phyloP scores from a whole-genome alignment of 192 early-diverging fungal species.

The Cladochytrium replicatum region DNA sequence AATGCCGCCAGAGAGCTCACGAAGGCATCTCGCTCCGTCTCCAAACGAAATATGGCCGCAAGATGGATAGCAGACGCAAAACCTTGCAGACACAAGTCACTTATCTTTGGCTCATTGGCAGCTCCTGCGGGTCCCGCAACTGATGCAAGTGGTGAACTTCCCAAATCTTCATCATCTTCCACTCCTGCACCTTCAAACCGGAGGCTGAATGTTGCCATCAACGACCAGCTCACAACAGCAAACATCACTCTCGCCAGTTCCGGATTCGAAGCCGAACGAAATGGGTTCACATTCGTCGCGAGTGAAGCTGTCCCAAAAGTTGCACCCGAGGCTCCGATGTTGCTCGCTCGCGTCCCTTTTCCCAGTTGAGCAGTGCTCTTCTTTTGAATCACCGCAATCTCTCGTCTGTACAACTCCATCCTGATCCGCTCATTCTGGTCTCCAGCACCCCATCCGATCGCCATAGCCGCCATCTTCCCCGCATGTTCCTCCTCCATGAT shows the following conservation, averaged over 20 bases:
- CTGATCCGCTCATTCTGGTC: slow-evolving; percentile 33
- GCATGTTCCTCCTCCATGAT: slow-evolving; percentile 85
- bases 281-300: slow-evolving; percentile 19
- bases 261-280: slow-evolving; percentile 23
- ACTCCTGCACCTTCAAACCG: slow-evolving; percentile 32
- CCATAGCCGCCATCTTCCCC: slow-evolving; percentile 39
- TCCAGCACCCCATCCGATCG: slow-evolving; percentile 38
- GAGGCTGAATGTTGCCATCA: slow-evolving; percentile 47
- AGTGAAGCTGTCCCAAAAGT: neutral
- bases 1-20: slow-evolving; percentile 82
- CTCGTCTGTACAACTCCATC: slow-evolving; percentile 42
- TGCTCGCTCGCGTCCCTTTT: too few relatives aligned
- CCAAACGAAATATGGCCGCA: slow-evolving; percentile 74
- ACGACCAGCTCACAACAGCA: slow-evolving; percentile 39
- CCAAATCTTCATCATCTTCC: neutral
- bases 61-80: slow-evolving; percentile 74
- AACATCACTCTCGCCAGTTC: slow-evolving; percentile 49
- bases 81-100: slow-evolving; percentile 63
- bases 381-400: slow-evolving; percentile 44
- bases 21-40: slow-evolving; percentile 84
- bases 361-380: too few relatives aligned
- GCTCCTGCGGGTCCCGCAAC: neutral
- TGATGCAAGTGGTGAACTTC: too few relatives aligned
- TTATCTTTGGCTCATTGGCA: slow-evolving; percentile 29
- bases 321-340: slow-evolving; percentile 28